These are phyloP conservation scores for Echria macrotheca DNA, from an alignment of 495 filamentous ascomycete species.

Conservation along the genomic window DNA sequence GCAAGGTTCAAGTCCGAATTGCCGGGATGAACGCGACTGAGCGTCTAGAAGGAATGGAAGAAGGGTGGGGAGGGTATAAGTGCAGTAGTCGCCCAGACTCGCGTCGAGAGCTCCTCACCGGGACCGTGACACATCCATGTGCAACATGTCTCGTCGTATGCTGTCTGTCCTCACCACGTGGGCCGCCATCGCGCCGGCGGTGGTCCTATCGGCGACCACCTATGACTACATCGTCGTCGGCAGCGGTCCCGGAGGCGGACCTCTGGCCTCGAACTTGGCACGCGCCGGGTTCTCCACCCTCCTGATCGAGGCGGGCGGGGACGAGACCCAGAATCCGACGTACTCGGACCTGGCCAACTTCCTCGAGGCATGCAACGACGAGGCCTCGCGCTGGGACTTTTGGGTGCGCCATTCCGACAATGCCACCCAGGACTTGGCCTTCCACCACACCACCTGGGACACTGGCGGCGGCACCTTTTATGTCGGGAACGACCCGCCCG, in stretches of 20 bases:
- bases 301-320: constrained; percentile 54
- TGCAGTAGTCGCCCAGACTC: too few relatives aligned
- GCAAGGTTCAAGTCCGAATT: too few relatives aligned
- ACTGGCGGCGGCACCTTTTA: constrained; percentile 27
- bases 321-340: constrained; percentile 37
- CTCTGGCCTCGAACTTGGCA: constrained; percentile 51
- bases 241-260: constrained; percentile 53
- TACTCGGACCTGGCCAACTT: constrained; percentile 16
- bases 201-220: constrained; percentile 4
- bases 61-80: too few relatives aligned
- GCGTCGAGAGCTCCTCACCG: too few relatives aligned
- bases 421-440: constrained; percentile 17
- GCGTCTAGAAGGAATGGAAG: too few relatives aligned
- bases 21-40: too few relatives aligned
- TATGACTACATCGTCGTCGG: constrained; percentile 59
- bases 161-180: background rate
- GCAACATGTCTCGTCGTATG: too few relatives aligned
- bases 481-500: constrained; percentile 29
- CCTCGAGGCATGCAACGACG: constrained; percentile 22
- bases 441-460: constrained; percentile 31
- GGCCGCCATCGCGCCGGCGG: background rate
- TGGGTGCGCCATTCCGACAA: constrained; percentile 37
- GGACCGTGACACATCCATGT: too few relatives aligned
- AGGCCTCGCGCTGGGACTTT: constrained; percentile 33
- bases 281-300: constrained; percentile 49